Percentiles rank a stretch among this genome's conserved stretches.
Conservation (phyloP, 225 moss, liverwort and hornwort genomes). For the Marchantia paleacea region DNA sequence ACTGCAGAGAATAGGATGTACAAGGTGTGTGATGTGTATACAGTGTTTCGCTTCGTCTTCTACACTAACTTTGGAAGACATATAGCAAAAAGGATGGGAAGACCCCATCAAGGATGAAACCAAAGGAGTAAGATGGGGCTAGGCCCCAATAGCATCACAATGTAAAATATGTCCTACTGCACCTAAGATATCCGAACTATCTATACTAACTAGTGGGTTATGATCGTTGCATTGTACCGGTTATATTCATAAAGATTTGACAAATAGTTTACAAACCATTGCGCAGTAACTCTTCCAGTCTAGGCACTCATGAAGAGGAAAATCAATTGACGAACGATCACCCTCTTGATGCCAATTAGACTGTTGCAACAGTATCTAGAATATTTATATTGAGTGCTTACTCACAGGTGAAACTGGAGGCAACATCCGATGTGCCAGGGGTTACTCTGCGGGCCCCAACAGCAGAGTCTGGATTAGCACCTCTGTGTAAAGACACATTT, state of each 20-base stretch:
- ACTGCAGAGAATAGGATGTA: conserved; percentile 52
- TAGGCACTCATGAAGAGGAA: background rate
- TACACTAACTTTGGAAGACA: too few species aligned
- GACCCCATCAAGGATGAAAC: too few species aligned
- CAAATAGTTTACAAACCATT: too few species aligned
- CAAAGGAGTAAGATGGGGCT: too few species aligned
- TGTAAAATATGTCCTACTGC: too few species aligned
- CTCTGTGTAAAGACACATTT: conserved; percentile 84
- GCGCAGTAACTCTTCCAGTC: background rate
- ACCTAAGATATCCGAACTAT: too few species aligned
- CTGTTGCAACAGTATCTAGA: background rate
- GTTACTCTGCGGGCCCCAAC: conserved; percentile 84
- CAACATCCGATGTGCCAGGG: conserved; percentile 59
- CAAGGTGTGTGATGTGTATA: conserved; percentile 38
- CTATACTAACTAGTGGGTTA: background rate
- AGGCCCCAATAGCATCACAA: too few species aligned
- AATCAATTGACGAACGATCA: background rate
- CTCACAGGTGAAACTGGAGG: conserved; percentile 66
- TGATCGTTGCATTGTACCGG: background rate
- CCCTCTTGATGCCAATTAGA: background rate
- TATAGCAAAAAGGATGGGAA: too few species aligned
- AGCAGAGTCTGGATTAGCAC: conserved; percentile 77
- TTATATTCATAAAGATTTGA: too few species aligned
- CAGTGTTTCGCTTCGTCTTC: background rate
- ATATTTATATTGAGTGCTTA: background rate